Percentiles rank a stretch among this genome's conserved stretches.
phyloP scores from a whole-genome alignment of 2,329 filamentous ascomycete species.

The Didymella lethalis region DNA sequence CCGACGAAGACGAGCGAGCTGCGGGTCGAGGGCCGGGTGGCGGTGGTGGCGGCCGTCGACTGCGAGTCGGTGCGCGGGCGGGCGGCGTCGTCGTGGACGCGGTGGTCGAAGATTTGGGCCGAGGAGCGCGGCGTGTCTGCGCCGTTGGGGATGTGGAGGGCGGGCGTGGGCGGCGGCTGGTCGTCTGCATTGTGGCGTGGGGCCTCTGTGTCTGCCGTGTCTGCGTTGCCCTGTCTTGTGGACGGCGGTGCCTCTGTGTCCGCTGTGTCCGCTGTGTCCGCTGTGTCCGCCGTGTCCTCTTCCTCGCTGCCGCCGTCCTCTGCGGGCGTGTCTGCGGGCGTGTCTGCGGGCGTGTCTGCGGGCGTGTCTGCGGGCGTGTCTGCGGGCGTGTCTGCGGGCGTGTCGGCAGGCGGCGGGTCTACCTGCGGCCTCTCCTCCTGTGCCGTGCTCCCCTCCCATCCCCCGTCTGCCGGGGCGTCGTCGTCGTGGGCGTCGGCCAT shows the following conservation, averaged over 20 bases:
- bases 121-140: slow-evolving; percentile 43
- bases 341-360: background rate
- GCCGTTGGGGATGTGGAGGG: slow-evolving; percentile 34
- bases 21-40: slow-evolving; percentile 69
- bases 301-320: background rate
- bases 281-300: slow-evolving; percentile 11
- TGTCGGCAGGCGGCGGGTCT: background rate
- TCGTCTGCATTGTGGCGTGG: background rate
- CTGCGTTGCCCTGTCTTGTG: background rate
- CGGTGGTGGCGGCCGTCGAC: slow-evolving; percentile 61
- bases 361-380: background rate
- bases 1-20: slow-evolving; percentile 97
- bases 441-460: background rate
- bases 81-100: slow-evolving; percentile 28
- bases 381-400: background rate
- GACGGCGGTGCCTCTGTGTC: slow-evolving; percentile 20
- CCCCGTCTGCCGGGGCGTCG: background rate
- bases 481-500: slow-evolving; percentile 47
- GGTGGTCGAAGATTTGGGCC: slow-evolving; percentile 48
- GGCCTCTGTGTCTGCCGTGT: background rate
- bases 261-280: slow-evolving; percentile 12
- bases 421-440: background rate
- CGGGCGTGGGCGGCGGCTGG: slow-evolving; percentile 13
- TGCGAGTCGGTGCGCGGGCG: slow-evolving; percentile 67
- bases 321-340: background rate